phyloP scores from a whole-genome alignment of 768 basidiomycete genomes.

The Steccherinum ochraceum region DNA sequence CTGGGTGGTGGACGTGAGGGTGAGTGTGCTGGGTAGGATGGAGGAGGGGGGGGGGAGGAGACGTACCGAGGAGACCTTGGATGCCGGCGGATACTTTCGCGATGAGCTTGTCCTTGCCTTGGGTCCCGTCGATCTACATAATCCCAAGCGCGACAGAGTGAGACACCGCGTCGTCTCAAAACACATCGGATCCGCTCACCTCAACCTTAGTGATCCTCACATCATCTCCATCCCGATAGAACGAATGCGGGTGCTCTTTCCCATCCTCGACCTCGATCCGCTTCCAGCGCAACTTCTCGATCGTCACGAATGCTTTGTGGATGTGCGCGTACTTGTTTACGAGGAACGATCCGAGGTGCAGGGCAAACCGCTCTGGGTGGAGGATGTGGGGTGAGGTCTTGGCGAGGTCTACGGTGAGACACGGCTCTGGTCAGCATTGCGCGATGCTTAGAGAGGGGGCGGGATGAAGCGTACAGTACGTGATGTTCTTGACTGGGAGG shows the following conservation, averaged over 20 bases:
- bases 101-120: slow-evolving; percentile 53
- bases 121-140: slow-evolving; percentile 55
- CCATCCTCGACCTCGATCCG: slow-evolving; percentile 51
- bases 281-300: slow-evolving; percentile 82
- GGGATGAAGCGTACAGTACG: slow-evolving; percentile 22
- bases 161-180: not conserved
- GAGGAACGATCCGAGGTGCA: slow-evolving; percentile 81
- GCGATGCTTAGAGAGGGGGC: not conserved
- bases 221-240: slow-evolving; percentile 87
- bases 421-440: too few relatives aligned
- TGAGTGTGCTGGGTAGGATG: too few relatives aligned
- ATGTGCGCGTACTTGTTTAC: slow-evolving; percentile 78
- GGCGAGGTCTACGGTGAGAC: slow-evolving; percentile 58
- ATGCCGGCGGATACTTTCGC: slow-evolving; percentile 66
- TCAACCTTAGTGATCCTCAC: slow-evolving; percentile 55
- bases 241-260: slow-evolving; percentile 69
- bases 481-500: slow-evolving; percentile 32
- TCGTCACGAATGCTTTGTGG: slow-evolving; percentile 57
- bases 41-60: not conserved
- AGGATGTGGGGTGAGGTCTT: slow-evolving; percentile 88
- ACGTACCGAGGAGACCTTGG: slow-evolving; percentile 72
- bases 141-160: too few relatives aligned
- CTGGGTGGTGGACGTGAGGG: slow-evolving; percentile 28
- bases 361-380: slow-evolving; percentile 75
- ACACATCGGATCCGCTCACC: too few relatives aligned